Percentiles rank a stretch among this genome's conserved stretches.
phyloP scores from a whole-genome alignment of 2,329 filamentous ascomycete genomes.

The Alternaria incomplexa region DNA sequence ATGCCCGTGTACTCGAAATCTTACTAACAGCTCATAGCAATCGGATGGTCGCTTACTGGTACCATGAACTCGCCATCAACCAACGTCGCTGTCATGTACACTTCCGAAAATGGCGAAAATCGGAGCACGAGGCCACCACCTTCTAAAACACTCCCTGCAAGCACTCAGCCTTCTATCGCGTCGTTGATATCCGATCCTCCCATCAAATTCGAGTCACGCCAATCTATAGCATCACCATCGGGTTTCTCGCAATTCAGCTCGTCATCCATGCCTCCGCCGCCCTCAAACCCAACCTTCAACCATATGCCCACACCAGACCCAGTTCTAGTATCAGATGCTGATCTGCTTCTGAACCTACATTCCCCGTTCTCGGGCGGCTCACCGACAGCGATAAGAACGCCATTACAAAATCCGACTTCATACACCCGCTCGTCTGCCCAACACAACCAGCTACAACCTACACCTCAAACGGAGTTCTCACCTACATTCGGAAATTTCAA shows the following conservation, averaged over 20 bases:
- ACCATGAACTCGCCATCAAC: slow-evolving; percentile 86
- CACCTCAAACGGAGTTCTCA: slow-evolving; percentile 27
- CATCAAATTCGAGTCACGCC: slow-evolving; percentile 35
- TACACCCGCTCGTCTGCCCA: slow-evolving; percentile 25
- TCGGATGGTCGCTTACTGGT: slow-evolving; percentile 87
- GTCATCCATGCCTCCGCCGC: slow-evolving; percentile 42
- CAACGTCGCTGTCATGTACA: slow-evolving; percentile 81
- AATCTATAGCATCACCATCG: slow-evolving; percentile 30
- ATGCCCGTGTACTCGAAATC: too few relatives aligned
- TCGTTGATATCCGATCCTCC: slow-evolving; percentile 38
- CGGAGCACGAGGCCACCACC: slow-evolving; percentile 28
- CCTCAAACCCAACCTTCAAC: slow-evolving; percentile 33
- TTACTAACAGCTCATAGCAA: slow-evolving; percentile 54
- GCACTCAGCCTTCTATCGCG: slow-evolving; percentile 37
- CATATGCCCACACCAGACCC: slow-evolving; percentile 35
- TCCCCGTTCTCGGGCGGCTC: slow-evolving; percentile 50
- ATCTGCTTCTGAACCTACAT: slow-evolving; percentile 58
- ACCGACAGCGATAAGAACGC: slow-evolving; percentile 20
- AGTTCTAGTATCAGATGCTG: slow-evolving; percentile 52
- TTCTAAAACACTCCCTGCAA: slow-evolving; percentile 28
- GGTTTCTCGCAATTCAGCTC: slow-evolving; percentile 33
- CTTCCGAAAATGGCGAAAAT: slow-evolving; percentile 54
- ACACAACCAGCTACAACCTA: slow-evolving; percentile 8
- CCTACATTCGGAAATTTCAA: slow-evolving; percentile 34
- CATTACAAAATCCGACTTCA: slow-evolving; percentile 23